phyloP scores from a whole-genome alignment of 345 rosid genomes.

The Conringia planisiliqua region DNA sequence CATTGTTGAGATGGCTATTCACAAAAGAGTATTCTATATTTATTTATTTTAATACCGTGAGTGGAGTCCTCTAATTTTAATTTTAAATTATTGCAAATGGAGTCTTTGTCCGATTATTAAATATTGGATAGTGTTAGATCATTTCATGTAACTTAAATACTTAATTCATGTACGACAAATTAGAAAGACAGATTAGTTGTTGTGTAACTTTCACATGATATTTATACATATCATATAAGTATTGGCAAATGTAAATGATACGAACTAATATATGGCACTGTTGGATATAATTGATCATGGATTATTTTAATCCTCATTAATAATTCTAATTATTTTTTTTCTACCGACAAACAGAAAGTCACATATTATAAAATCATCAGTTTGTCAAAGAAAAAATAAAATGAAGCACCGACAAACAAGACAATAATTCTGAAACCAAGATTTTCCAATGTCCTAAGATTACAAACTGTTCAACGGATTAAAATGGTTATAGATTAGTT shows the following conservation, averaged over 20 bases:
- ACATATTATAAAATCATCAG: background rate
- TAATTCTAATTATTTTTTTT: background rate
- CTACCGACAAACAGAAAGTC: background rate
- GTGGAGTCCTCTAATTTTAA: background rate
- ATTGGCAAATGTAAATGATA: background rate
- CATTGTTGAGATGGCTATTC: constrained; percentile 25
- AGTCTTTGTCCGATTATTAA: background rate
- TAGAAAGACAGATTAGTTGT: background rate
- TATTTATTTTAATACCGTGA: background rate
- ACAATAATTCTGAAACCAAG: background rate
- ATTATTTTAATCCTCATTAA: background rate
- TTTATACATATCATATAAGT: background rate
- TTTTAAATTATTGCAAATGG: background rate
- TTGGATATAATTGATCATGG: background rate
- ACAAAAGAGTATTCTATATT: background rate
- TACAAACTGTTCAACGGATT: background rate
- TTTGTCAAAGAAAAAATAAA: background rate
- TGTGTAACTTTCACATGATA: background rate
- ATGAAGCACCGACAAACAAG: background rate
- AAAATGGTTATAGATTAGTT: background rate
- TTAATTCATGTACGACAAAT: background rate
- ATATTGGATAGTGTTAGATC: background rate
- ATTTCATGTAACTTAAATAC: background rate
- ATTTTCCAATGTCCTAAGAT: background rate
- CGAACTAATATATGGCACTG: background rate